Evolutionary conservation across 192 early-diverging fungal genomes (phyloP), one percentile per base, ranked within the genome.

Genomic region (Lunasporangiospora selenospora): DNA sequence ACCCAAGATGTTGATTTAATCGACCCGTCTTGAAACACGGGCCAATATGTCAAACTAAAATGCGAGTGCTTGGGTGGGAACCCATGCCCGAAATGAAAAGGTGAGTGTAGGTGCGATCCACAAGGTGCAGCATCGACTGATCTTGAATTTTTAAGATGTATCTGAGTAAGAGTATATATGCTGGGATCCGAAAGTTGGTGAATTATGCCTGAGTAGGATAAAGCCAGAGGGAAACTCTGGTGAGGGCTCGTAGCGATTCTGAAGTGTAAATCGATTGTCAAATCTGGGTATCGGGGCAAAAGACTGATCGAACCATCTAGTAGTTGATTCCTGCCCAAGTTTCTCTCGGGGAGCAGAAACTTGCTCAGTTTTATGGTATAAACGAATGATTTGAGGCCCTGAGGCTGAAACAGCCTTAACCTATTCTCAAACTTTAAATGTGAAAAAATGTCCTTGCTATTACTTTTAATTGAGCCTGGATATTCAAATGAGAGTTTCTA

Each of bases 391-490:
- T 88, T 87, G 85, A 88, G 88, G 84, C 84, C 86, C 87, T 86
- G 81, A 85, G 87, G 86, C 69, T 80, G 82, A 67, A 85, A 84
- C 70, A 84, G 73, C 81, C 85, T 89, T 84, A 87, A 87, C 86
- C 85, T 89, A 89, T 88, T 89, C 86, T 89, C 86, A 87, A 87
- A 86, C 85, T 90, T 90, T 86, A 89, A 90, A 90, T 86, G 82
- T 89, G 87, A 89, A 89, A 89, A 86, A 87, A 78, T n/a, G 84
- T 73, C 76, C 65, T 43, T 55, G 83, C 81, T 88, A 65, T 84
- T 90, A n/a, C n/a, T n/a, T n/a, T n/a, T 90, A 65, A 86, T 73
- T 90, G 84, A 88, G 83, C 80, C 65, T 69, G 47, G 80, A 77
- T 59, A 67, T 67, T 80, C 66, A 84, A 86, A 90, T 91, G 83